A percentile compares a stretch with the other conserved stretches of the same genome.
Conservation (phyloP, 1,139 yeast genomes). For the Saccharomyces hybrid region DNA sequence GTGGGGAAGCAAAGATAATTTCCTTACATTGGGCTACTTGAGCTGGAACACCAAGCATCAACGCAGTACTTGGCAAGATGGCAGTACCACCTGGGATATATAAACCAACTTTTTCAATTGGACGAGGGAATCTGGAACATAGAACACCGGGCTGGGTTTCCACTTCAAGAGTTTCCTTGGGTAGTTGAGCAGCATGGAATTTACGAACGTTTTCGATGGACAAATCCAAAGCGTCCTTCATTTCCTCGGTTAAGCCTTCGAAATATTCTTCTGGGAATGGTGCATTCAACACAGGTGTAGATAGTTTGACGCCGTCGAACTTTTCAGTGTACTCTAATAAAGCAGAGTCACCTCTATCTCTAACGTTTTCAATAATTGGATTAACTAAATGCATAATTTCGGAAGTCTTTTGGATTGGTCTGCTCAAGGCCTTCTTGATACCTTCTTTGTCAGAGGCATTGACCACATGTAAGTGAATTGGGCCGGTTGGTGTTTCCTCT, state of each 20-base stretch:
- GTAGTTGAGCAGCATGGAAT: conserved; percentile 89
- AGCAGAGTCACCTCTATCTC: conserved; percentile 74
- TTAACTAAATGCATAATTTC: conserved; percentile 87
- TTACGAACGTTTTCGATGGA: conserved; percentile 82
- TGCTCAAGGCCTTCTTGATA: conserved; percentile 54
- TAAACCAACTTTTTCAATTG: conserved; percentile 88
- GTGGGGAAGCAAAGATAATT: conserved; percentile 95
- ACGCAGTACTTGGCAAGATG: conserved; percentile 91
- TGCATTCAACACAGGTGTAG: conserved; percentile 68
- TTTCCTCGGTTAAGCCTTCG: conserved; percentile 55
- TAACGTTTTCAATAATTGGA: conserved; percentile 79
- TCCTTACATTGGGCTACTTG: conserved; percentile 95
- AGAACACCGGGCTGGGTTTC: conserved; percentile 91
- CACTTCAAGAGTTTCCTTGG: conserved; percentile 63
- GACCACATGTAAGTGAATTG: conserved; percentile 57
- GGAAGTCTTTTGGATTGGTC: conserved; percentile 87
- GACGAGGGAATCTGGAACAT: conserved; percentile 91
- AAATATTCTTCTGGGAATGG: conserved; percentile 76
- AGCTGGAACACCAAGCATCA: conserved; percentile 99
- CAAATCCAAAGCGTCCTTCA: conserved; percentile 78
- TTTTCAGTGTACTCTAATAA: conserved; percentile 78
- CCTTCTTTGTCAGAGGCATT: conserved; percentile 41
- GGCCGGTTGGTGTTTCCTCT: conserved; percentile 27
- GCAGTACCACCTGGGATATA: conserved; percentile 99
- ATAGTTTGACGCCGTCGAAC: conserved; percentile 74